Percentiles rank a stretch among this genome's conserved stretches.
Conservation (phyloP, 495 filamentous ascomycete species). For the Opeltia flavorubescens region DNA sequence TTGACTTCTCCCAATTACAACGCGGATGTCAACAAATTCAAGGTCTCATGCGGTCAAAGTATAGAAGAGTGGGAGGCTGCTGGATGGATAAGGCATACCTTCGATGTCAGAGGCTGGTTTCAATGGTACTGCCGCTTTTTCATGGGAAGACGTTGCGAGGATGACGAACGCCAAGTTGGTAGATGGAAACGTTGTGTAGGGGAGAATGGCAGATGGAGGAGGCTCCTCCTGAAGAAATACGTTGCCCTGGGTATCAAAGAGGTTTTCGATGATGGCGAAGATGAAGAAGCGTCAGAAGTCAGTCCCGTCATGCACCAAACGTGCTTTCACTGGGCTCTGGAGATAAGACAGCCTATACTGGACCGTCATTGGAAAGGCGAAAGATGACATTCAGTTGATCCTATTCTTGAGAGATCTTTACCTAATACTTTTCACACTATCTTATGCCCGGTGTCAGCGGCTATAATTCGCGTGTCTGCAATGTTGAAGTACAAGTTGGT, state of each 20-base stretch:
- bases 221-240: constrained; percentile 32
- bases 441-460: too few species aligned
- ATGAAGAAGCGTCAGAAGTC: constrained; percentile 26
- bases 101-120: constrained; percentile 35
- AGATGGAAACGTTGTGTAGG: constrained; percentile 34
- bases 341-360: constrained; percentile 29
- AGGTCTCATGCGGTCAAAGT: constrained; percentile 30
- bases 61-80: constrained; percentile 37
- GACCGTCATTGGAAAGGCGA: constrained; percentile 27
- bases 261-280: constrained; percentile 31
- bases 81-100: constrained; percentile 32
- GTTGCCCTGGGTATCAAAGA: constrained; percentile 24
- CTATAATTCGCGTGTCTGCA: too few species aligned
- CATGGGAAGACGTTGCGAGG: constrained; percentile 30
- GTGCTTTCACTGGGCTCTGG: constrained; percentile 36
- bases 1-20: constrained; percentile 24
- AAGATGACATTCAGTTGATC: constrained; percentile 4
- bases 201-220: constrained; percentile 30
- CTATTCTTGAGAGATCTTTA: neutral
- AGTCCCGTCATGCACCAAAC: constrained; percentile 38
- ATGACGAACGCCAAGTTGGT: constrained; percentile 33
- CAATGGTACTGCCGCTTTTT: constrained; percentile 39
- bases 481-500: neutral
- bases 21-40: constrained; percentile 32
- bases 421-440: too few species aligned